Conservation (phyloP, 176 grass and related monocot species). For the Avena sativa region DNA sequence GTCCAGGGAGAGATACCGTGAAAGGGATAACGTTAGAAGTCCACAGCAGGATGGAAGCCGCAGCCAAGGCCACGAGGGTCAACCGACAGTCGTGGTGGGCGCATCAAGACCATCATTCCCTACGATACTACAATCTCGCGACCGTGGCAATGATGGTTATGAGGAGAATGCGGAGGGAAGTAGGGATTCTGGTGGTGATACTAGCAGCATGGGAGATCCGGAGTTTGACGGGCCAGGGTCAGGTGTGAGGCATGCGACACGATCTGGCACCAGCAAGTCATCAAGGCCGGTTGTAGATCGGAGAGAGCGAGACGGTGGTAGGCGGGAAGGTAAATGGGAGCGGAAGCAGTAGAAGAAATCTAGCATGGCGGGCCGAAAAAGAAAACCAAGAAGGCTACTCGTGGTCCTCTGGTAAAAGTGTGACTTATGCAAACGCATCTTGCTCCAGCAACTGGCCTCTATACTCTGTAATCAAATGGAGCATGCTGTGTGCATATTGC, state of each 20-base stretch:
- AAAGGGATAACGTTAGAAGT: slow-evolving; percentile 74
- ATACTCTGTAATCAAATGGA: not conserved
- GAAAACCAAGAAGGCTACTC: not conserved
- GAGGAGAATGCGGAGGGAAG: slow-evolving; percentile 76
- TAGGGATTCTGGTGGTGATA: slow-evolving; percentile 79
- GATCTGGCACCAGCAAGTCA: slow-evolving; percentile 48
- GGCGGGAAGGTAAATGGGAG: slow-evolving; percentile 37
- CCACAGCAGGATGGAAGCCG: slow-evolving; percentile 70
- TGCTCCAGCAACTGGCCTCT: not conserved
- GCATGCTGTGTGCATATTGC: not conserved
- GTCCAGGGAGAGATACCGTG: slow-evolving; percentile 79
- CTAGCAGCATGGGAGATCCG: slow-evolving; percentile 71
- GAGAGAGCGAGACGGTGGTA: slow-evolving; percentile 70
- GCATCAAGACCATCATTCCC: slow-evolving; percentile 59
- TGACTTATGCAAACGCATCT: not conserved
- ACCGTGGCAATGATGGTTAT: slow-evolving; percentile 55
- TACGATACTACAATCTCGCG: slow-evolving; percentile 85
- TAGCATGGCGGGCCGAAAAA: not conserved
- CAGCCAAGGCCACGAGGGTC: slow-evolving; percentile 60
- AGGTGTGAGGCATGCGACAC: slow-evolving; percentile 53
- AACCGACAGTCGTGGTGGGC: slow-evolving; percentile 49
- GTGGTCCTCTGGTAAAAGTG: not conserved
- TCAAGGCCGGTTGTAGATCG: slow-evolving; percentile 68
- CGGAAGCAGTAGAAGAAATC: slow-evolving; percentile 13
- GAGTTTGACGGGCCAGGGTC: slow-evolving; percentile 64